Conservation (phyloP, 2,329 filamentous ascomycete genomes). For the Paramyrothecium roridum region DNA sequence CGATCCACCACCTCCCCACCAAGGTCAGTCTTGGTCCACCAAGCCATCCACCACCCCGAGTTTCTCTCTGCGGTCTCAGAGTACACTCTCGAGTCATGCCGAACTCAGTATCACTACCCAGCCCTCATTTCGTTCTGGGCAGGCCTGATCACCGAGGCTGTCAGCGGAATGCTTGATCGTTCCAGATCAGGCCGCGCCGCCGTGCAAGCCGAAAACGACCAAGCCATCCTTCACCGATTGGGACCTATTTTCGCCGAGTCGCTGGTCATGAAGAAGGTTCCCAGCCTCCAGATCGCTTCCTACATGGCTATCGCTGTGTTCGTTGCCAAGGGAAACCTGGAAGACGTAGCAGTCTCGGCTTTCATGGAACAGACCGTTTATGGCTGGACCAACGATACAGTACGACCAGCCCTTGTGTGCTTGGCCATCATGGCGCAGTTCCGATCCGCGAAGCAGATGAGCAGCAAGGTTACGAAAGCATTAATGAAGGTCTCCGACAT, state of each 20-base stretch:
- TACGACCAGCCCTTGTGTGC: conserved; percentile 72
- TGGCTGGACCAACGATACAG: conserved; percentile 73
- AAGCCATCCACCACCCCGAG: conserved; percentile 71
- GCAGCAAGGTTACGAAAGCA: conserved; percentile 66
- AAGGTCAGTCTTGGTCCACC: conserved; percentile 77
- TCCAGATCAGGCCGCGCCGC: conserved; percentile 71
- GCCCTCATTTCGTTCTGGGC: conserved; percentile 88
- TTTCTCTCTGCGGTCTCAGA: conserved; percentile 76
- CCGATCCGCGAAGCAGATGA: conserved; percentile 66
- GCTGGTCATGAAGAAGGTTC: conserved; percentile 69
- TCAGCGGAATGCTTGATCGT: conserved; percentile 77
- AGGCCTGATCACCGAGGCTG: conserved; percentile 78
- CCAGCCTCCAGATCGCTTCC: conserved; percentile 79
- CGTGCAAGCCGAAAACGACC: conserved; percentile 76
- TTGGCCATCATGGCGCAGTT: conserved; percentile 80
- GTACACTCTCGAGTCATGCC: conserved; percentile 73
- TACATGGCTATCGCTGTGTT: conserved; percentile 90
- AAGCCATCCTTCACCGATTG: conserved; percentile 68
- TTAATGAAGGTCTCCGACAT: conserved; percentile 63
- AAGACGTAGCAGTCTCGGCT: conserved; percentile 75
- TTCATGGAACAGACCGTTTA: conserved; percentile 85
- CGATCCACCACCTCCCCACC: conserved; percentile 73
- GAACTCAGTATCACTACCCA: conserved; percentile 69
- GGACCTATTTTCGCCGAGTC: conserved; percentile 72
- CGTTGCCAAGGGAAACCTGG: conserved; percentile 75